These are phyloP conservation scores for Ceratocystis harringtonii DNA, from an alignment of 2,329 filamentous ascomycete genomes.

Conservation along the genomic window DNA sequence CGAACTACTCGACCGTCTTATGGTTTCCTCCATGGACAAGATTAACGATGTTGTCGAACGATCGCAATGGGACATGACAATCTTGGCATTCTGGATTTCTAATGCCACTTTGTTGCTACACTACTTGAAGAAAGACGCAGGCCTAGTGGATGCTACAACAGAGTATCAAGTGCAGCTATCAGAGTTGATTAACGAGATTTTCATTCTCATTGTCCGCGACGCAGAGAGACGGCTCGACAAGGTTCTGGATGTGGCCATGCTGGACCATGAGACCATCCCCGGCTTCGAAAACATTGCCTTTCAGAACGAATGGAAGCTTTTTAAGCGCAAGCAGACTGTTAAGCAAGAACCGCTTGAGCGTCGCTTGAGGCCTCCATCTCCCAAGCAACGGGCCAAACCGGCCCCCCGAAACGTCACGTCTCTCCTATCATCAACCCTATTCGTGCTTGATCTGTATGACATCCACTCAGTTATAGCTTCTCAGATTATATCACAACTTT, in stretches of 20 bases:
- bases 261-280: conserved; percentile 95
- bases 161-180: conserved; percentile 88
- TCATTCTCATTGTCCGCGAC: conserved; percentile 91
- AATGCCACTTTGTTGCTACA: conserved; percentile 91
- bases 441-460: conserved; percentile 96
- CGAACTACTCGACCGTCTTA: conserved; percentile 65
- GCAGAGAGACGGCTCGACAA: conserved; percentile 94
- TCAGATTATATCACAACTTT: conserved; percentile 78
- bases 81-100: conserved; percentile 96
- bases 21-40: conserved; percentile 80
- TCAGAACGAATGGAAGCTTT: conserved; percentile 96
- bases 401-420: conserved; percentile 93
- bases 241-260: conserved; percentile 79
- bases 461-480: conserved; percentile 92
- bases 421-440: conserved; percentile 83
- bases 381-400: conserved; percentile 79
- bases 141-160: conserved; percentile 62
- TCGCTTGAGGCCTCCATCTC: conserved; percentile 79
- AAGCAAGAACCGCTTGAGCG: conserved; percentile 87
- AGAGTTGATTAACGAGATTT: conserved; percentile 94
- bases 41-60: conserved; percentile 95
- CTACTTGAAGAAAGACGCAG: conserved; percentile 87
- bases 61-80: conserved; percentile 99
- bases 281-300: conserved; percentile 95
- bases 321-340: conserved; percentile 77